Evolutionary conservation across 208 protist genomes (phyloP).

Genomic region (Wallacemonas sp.): DNA sequence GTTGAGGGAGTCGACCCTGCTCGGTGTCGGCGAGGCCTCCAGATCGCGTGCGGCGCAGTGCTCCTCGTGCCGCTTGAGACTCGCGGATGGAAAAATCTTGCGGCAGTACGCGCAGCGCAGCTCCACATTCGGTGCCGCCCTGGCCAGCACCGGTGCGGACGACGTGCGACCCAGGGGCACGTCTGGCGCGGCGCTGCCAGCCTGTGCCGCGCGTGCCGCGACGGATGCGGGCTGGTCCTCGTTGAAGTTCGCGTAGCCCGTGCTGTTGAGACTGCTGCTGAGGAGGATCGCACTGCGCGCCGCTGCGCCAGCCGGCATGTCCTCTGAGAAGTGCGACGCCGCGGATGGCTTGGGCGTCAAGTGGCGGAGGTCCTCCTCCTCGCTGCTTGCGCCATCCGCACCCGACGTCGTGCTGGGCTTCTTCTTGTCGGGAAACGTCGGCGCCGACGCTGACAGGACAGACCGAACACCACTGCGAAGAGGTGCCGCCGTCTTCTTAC

Average conservation of each 20-base stretch:
- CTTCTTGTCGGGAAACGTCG: not conserved
- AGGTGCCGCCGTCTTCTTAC: too few relatives aligned
- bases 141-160: not conserved
- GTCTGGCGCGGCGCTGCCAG: not conserved
- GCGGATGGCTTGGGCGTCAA: slow-evolving; percentile 4
- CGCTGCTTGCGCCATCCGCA: too few relatives aligned
- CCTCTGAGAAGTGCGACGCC: slow-evolving; percentile 7
- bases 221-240: slow-evolving; percentile 25
- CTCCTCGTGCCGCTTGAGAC: slow-evolving; percentile 26
- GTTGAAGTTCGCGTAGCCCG: slow-evolving; percentile 16
- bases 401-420: not conserved
- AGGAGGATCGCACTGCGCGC: not conserved
- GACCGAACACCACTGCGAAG: too few relatives aligned
- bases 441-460: not conserved
- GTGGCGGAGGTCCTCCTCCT: slow-evolving; percentile 4
- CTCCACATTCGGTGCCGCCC: not conserved
- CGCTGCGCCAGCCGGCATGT: slow-evolving; percentile 13
- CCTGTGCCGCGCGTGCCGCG: slow-evolving; percentile 8
- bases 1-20: slow-evolving; percentile 15
- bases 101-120: slow-evolving; percentile 37
- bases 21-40: not conserved
- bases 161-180: not conserved
- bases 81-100: slow-evolving; percentile 14
- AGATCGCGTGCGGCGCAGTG: slow-evolving; percentile 26
- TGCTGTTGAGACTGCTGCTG: slow-evolving; percentile 17